phyloP scores from a whole-genome alignment of 2,329 filamentous ascomycete species.

The Alternaria sp. region DNA sequence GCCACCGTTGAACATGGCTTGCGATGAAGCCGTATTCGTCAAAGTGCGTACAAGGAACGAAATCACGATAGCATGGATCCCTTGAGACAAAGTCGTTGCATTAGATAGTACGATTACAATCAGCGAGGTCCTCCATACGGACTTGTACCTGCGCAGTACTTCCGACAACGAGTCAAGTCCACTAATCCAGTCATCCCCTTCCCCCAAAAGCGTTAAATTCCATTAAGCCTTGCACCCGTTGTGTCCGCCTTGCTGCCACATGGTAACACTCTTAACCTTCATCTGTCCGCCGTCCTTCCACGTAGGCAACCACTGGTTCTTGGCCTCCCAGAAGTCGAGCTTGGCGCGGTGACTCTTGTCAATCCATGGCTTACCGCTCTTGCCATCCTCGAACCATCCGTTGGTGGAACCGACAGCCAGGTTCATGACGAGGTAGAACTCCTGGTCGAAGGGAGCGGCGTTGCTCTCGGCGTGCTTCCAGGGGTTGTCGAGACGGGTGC shows the following conservation, averaged over 20 bases:
- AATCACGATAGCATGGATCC: not conserved
- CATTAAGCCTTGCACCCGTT: constrained; percentile 50
- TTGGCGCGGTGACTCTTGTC: constrained; percentile 70
- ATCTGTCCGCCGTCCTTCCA: constrained; percentile 70
- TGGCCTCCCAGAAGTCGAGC: constrained; percentile 77
- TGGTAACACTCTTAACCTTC: constrained; percentile 71
- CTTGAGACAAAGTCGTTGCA: not conserved
- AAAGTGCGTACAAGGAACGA: not conserved
- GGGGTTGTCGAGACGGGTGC: constrained; percentile 66
- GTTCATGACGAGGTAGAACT: constrained; percentile 78
- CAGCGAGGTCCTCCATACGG: not conserved
- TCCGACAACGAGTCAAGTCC: not conserved
- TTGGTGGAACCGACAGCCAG: constrained; percentile 79
- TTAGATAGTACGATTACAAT: not conserved
- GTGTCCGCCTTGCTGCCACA: constrained; percentile 58
- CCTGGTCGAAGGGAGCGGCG: constrained; percentile 75
- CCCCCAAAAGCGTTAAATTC: not conserved
- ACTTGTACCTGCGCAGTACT: not conserved
- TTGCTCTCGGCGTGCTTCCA: constrained; percentile 68
- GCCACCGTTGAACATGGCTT: not conserved
- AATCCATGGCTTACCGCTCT: constrained; percentile 78
- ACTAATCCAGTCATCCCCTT: not conserved
- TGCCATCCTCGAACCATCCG: constrained; percentile 81
- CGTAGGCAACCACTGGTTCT: constrained; percentile 70
- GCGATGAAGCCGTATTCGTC: not conserved